These are phyloP conservation scores for Penicillium nucicola DNA, from an alignment of 495 filamentous ascomycete species.

Conservation along the genomic window DNA sequence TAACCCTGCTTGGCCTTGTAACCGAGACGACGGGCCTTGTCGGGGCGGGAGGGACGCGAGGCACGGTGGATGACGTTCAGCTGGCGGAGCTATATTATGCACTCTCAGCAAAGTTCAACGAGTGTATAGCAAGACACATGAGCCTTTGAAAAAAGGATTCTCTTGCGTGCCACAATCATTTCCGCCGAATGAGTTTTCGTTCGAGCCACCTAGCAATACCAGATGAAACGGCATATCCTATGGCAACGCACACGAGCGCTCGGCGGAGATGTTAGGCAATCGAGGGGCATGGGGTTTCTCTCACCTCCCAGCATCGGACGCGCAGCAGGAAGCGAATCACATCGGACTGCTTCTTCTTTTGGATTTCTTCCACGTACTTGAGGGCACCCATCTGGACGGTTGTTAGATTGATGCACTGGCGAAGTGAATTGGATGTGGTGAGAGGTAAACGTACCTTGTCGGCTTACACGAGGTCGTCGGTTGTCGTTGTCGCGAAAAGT, in stretches of 20 bases:
- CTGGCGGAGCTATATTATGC: slow-evolving; percentile 99
- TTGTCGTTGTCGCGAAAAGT: slow-evolving; percentile 51
- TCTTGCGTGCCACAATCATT: slow-evolving; percentile 47
- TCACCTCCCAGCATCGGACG: slow-evolving; percentile 99
- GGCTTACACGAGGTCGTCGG: slow-evolving; percentile 44
- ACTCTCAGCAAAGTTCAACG: slow-evolving; percentile 99
- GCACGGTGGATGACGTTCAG: slow-evolving; percentile 98
- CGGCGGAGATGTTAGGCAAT: slow-evolving; percentile 48
- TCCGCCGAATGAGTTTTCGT: slow-evolving; percentile 37
- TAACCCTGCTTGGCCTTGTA: slow-evolving; percentile 99
- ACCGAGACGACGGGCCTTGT: slow-evolving; percentile 98
- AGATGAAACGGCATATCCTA: slow-evolving; percentile 33
- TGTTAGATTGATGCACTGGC: slow-evolving; percentile 9
- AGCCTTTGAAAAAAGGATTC: slow-evolving; percentile 23
- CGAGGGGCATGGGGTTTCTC: slow-evolving; percentile 54
- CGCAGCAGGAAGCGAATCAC: slow-evolving; percentile 98
- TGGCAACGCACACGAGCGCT: slow-evolving; percentile 43
- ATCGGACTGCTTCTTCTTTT: slow-evolving; percentile 99
- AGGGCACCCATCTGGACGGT: slow-evolving; percentile 76
- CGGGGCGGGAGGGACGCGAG: slow-evolving; percentile 94
- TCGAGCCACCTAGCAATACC: slow-evolving; percentile 38
- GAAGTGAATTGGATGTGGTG: background rate
- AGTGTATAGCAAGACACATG: slow-evolving; percentile 88
- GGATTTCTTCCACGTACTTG: slow-evolving; percentile 99
- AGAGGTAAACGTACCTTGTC: slow-evolving; percentile 44